Evolutionary conservation across 2,329 filamentous ascomycete species (phyloP), one percentile per base, ranked within the genome.

Genomic region (Epichloe coenophiala): DNA sequence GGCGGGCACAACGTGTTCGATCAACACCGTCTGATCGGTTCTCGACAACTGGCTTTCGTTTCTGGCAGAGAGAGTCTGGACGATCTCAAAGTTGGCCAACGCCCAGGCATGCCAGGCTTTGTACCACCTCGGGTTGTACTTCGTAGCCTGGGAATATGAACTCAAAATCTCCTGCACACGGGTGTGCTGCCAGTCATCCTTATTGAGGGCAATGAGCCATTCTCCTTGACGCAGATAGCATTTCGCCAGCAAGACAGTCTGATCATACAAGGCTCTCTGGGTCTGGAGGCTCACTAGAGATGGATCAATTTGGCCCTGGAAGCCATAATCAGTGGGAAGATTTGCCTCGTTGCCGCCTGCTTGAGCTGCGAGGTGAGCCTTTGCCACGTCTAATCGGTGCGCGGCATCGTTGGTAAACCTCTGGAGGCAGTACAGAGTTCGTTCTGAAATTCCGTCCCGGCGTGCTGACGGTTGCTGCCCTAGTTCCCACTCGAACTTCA

Each of bases 21-120:
- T 77, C 27, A 96, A 75, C 59, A 87, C 78, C 47, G 77, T 76
- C 39, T 82, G 78, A 51, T 85, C 84, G 1, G 63, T 59, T 35
- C 62, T 57, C 1, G 61, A 61, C 17, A 69, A 38, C 44, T 66
- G 67, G 39, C 78, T 75, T 55, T 85, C 85, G 15, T 76, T 76
- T 51, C 81, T 77, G 21, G 84, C 76, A 8, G 83, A 80, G 51
- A 93, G 72, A 0, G 85, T 81, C 59, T 93, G 95, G 38, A 97
- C 90, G 51, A 98, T 93, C 68, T 99, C 91, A 61, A 98, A 99
- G 67, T 98, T 99, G 49, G 93, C 91, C 55, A 98, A 70, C 11
- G 93, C 94, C 91, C 93, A 99, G 0, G 93, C 87, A 68, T 99
- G 93, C 93, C 93, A 99, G 7, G 94, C 93, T 69, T 98, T 99